These are phyloP conservation scores for Pseudogymnoascus sp. DNA, from an alignment of 2,329 filamentous ascomycete species.

Conservation along the genomic window DNA sequence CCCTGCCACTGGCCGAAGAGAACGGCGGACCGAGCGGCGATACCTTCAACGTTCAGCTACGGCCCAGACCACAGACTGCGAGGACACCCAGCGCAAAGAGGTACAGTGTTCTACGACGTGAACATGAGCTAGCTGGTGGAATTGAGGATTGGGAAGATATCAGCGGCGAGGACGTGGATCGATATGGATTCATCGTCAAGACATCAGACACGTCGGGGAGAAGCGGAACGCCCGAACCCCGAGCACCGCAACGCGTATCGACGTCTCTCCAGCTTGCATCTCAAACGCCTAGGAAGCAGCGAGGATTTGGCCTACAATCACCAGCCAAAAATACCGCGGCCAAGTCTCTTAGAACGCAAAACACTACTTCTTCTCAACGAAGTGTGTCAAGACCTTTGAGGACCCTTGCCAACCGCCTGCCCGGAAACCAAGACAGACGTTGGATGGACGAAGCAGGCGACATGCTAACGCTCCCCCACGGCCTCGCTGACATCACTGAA, in stretches of 20 bases:
- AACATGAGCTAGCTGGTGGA: constrained; percentile 46
- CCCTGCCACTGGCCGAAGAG: not conserved
- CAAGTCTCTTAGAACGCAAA: constrained; percentile 49
- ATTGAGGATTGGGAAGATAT: constrained; percentile 62
- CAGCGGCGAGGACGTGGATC: constrained; percentile 52
- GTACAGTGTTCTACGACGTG: constrained; percentile 22
- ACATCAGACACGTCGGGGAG: constrained; percentile 17
- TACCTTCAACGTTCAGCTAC: constrained; percentile 5
- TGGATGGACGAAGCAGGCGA: constrained; percentile 59
- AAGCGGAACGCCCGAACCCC: constrained; percentile 27
- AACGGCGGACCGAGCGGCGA: not conserved
- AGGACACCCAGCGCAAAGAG: constrained; percentile 21
- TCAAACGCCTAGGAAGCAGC: constrained; percentile 23
- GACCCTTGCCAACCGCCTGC: constrained; percentile 50
- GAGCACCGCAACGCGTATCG: constrained; percentile 25
- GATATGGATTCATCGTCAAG: constrained; percentile 57
- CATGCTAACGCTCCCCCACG: constrained; percentile 54
- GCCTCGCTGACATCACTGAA: constrained; percentile 47
- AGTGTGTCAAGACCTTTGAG: constrained; percentile 48
- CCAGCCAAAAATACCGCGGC: constrained; percentile 50
- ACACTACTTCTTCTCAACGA: constrained; percentile 25
- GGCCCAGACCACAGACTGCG: constrained; percentile 19
- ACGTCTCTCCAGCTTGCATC: constrained; percentile 25
- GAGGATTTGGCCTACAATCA: constrained; percentile 28
- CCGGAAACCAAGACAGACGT: constrained; percentile 52